Evolutionary conservation across 2,329 filamentous ascomycete genomes (phyloP), one percentile per base, ranked within the genome.

Genomic region (Phialophora tarda): DNA sequence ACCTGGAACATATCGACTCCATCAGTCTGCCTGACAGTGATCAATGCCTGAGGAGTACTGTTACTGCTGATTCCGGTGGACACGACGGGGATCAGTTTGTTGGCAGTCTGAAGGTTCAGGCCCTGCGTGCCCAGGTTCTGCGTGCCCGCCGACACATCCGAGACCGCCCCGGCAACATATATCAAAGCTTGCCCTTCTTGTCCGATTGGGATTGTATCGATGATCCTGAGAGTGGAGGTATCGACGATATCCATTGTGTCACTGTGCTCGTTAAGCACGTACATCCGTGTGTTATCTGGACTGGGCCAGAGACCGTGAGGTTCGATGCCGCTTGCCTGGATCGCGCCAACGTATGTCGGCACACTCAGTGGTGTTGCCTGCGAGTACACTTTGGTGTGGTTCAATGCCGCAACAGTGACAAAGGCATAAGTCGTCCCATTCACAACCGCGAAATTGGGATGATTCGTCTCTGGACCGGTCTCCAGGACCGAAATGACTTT

Each of bases 231-330:
- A 8, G 55, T 57, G 7, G 21, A 17, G n/a, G 38, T 30, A 23
- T 30, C 34, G 30, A 57, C 38, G 1, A 41, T 24, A 23, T 57
- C 55, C 30, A 57, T 34, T 3, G 55, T 57, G 32, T 57, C 55
- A 24, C 30, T 38, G 14, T 57, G 55, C 12, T 57, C 55, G 23
- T 57, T 57, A 12, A 57, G 30, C 8, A 23, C 23, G 55, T 23
- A 57, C 55, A 57, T 57, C 55, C 55, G 38, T 23, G 34, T 23
- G 55, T 57, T 57, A 23, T 57, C 55, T 34, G 55, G 55, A 23
- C 55, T 57, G 8, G 30, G 30, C 55, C 55, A 57, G n/a, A 57
- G n/a, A 14, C 55, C 55, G 55, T 57, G 55, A 10, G 55, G 55
- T 23, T 57, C 55, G 23, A 57, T 57, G n/a, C 55, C 55, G 3